Conservation (phyloP, 2,329 filamentous ascomycete genomes). For the Aschersonia sp. region DNA sequence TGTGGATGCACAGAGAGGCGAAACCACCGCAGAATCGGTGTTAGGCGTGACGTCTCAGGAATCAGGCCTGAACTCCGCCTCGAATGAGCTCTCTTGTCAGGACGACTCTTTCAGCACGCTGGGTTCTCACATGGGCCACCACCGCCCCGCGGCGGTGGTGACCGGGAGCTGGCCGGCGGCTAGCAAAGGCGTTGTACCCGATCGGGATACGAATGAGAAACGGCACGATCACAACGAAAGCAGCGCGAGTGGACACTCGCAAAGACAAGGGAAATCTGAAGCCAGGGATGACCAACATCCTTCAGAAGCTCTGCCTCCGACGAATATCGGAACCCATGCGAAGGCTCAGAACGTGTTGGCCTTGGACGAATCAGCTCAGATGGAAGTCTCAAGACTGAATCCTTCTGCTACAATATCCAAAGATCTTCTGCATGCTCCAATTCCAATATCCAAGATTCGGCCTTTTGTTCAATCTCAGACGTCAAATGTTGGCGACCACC, state of each 20-base stretch:
- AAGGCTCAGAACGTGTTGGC: too few species aligned
- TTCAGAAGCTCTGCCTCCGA: too few species aligned
- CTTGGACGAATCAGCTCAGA: too few species aligned
- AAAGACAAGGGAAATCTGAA: too few species aligned
- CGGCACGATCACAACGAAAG: too few species aligned
- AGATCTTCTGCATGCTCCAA: constrained; percentile 4
- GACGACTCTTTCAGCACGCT: background rate
- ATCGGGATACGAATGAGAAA: too few species aligned
- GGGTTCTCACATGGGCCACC: constrained; percentile 1
- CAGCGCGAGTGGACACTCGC: too few species aligned
- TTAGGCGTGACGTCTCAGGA: background rate
- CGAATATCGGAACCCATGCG: too few species aligned
- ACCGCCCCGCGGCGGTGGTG: background rate
- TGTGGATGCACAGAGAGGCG: background rate
- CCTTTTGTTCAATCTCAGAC: constrained; percentile 2
- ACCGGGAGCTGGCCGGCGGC: background rate
- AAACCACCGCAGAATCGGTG: background rate
- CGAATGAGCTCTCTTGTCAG: background rate
- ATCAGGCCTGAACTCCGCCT: background rate
- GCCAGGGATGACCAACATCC: too few species aligned
- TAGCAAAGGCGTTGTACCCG: too few species aligned
- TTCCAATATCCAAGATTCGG: constrained; percentile 7
- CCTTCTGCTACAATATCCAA: constrained; percentile 1
- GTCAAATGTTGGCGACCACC: background rate
- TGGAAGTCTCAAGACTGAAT: background rate